Base-by-base conservation (phyloP, 2,329 filamentous ascomycete species). In the Botrytis squamosa region DNA sequence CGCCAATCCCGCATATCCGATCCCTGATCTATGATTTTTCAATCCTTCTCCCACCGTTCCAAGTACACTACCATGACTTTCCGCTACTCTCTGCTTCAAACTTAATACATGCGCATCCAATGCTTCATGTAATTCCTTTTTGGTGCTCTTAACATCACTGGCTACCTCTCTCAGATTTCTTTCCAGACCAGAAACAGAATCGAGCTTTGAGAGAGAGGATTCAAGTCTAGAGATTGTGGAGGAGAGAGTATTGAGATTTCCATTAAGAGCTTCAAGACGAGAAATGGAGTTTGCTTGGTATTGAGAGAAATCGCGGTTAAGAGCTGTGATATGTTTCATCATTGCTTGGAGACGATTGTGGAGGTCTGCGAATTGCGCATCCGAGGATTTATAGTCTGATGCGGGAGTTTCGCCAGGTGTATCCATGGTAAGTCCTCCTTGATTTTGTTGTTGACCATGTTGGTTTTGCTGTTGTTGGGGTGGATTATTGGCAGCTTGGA, bases 331-430 rank as follows among this genome's bases (percentile, higher is more conserved):
- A 79, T 92, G 90, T 82, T 93, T 90, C 82, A 89, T 90, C 74
- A 93, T 85, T 77, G 85, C 86, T 82, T 95, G 93, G 29, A 98
- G 85, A 46, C 94, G 92, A 84, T 92, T 92, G 85, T 97, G 92
- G 22, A 98, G 87, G 81, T 98, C 95, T 49, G 88, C 87, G 81
- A 98, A 95, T 82, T 97, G 94, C 72, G 86, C 83, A 57, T 85
- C 83, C 2, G 85, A 82, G 78, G 79, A 84, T 81, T 76, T 83
- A 80, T 78, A 85, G 80, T 83, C 82, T 75, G 78, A 83, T 3
- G 80, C 80, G 38, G 81, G 80, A 64, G 78, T 73, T 75, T 80
- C 78, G 63, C 83, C 82, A 79, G 87, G 86, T 46, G 80, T 79
- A 65, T 87, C 84, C 69, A 49, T 36, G 40, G 22, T 63, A 1